Base-by-base conservation (phyloP, 331 rosid species). In the Telfairia occidentalis region DNA sequence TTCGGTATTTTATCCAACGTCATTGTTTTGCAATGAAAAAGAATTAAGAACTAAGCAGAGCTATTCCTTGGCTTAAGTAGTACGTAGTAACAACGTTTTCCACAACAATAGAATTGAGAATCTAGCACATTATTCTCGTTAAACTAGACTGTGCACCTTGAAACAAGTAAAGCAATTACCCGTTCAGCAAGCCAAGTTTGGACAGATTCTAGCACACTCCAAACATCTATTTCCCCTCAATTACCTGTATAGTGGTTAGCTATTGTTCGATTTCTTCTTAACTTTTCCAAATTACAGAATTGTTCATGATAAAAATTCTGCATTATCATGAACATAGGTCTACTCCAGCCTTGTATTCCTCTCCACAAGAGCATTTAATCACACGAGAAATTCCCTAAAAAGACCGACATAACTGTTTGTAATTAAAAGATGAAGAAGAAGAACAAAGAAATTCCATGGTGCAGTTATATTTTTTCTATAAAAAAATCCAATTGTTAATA, bases 331-430 rank as follows among this genome's bases (percentile, higher is more conserved):
- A 57, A 81, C 78, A 74, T 49, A 29, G 59, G 73, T 55, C 87
- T 55, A 87, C 77, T 32, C 85, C 83, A 69, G 90, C 88, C 65
- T 78, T 79, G 85, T 81, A 89, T 78, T 88, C 89, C 86, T 81
- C 83, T 61, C 97, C 97, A 50, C 98, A 93, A 78, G 90, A 77
- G 81, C 98, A 93, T 78, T 83, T 84, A 46, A 91, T 64, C 79
- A 86, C 85, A 26, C 78, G 92, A 82, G 83, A 78, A 67, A 91
- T 86, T 61, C 82, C 90, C 98, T 93, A 86, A 35, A 69, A 81
- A 74, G 50, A 9, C 24, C 55, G 71, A 78, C 78, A 28, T 16
- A 70, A 46, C 26, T 23, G 13, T 42, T 70, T 28, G 21, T 69
- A 13, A 43, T 45, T 45, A 43, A 45, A 67, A 67, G 50, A 48